Percentiles rank a stretch among this genome's conserved stretches.
Evolutionary conservation across 2,329 filamentous ascomycete species (phyloP).

Genomic region (Lecanicillium sp.): DNA sequence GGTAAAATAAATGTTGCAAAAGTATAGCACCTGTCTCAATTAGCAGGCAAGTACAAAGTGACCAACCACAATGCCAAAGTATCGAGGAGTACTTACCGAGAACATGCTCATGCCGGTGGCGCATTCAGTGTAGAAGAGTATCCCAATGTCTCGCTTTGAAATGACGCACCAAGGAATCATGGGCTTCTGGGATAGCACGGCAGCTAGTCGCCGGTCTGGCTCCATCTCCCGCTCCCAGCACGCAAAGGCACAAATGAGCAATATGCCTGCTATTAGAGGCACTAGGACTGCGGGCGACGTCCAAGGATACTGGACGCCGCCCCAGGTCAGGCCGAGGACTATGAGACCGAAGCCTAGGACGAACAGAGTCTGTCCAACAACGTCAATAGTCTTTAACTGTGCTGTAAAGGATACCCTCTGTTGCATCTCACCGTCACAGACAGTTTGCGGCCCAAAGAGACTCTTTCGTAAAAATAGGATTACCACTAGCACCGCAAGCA

Average conservation of each 20-base stretch:
- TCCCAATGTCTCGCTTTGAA: conserved; percentile 45
- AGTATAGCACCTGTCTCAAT: too few species aligned
- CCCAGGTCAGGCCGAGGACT: conserved; percentile 49
- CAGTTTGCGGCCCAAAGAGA: conserved; percentile 45
- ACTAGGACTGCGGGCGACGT: conserved; percentile 37
- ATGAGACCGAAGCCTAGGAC: conserved; percentile 45
- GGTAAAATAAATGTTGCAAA: too few species aligned
- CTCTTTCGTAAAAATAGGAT: conserved; percentile 51
- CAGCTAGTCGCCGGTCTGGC: conserved; percentile 36
- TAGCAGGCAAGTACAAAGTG: too few species aligned
- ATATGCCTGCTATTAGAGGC: conserved; percentile 36
- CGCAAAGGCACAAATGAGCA: conserved; percentile 33
- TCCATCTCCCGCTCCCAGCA: conserved; percentile 47
- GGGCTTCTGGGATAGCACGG: conserved; percentile 43
- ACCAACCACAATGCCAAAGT: too few species aligned
- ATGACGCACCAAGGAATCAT: conserved; percentile 59
- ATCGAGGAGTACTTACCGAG: too few species aligned
- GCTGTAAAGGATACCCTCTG: conserved; percentile 24
- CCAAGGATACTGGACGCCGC: conserved; percentile 46
- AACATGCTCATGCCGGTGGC: too few species aligned
- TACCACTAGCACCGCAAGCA: conserved; percentile 41
- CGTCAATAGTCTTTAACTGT: conserved; percentile 45
- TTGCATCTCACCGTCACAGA: conserved; percentile 28
- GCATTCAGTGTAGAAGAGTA: too few species aligned
- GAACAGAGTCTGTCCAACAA: conserved; percentile 49